Evolutionary conservation across 768 basidiomycete species (phyloP), one percentile per base, ranked within the genome.

Genomic region (Amanita pseudoporphyria): DNA sequence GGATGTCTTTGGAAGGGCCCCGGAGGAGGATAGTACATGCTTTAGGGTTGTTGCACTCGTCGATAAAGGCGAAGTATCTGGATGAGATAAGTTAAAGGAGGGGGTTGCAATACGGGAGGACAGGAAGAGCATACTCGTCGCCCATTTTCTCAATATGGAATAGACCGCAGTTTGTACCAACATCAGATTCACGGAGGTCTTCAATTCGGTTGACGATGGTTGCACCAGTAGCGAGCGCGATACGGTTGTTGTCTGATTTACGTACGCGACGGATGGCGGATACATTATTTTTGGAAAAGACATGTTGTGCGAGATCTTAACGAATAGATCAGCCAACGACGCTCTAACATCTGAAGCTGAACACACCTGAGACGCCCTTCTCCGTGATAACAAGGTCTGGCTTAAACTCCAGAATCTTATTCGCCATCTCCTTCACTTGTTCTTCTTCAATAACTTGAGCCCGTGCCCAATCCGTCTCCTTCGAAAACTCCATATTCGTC

Each of bases 161-260:
- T n/a, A 95, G 72, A 1, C 96, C 96, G 62, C 96, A 99, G 47
- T 82, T 70, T 1, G 90, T 94, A 14, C 96, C 96, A 41, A 99
- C 76, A 59, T 98, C 96, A 1, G 80, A 67, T 58, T 95, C 95
- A 18, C 93, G 80, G 31, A 99, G 73, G 63, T 98, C 95, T 62
- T 99, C 96, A 18, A 93, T 75, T 13, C 94, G 82, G 69, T 98
- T 98, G 53, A 99, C 90, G 66, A 99, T 97, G 26, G 92, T 97
- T 1, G 90, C 95, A 19, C 93, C 93, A 33, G 89, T 84, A 1
- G 93, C 94, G 21, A 96, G 84, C 0, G 96, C 96, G 55, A 98
- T 89, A 39, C 96, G 88, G 68, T 98, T 99, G 73, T 98, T 97
- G 66, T 99, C 96, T 3, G 92, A 93, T 67, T 98, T 99, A 62